These are phyloP conservation scores for Puccinia hordei DNA, from an alignment of 1,284 basidiomycete genomes.

Conservation along the genomic window DNA sequence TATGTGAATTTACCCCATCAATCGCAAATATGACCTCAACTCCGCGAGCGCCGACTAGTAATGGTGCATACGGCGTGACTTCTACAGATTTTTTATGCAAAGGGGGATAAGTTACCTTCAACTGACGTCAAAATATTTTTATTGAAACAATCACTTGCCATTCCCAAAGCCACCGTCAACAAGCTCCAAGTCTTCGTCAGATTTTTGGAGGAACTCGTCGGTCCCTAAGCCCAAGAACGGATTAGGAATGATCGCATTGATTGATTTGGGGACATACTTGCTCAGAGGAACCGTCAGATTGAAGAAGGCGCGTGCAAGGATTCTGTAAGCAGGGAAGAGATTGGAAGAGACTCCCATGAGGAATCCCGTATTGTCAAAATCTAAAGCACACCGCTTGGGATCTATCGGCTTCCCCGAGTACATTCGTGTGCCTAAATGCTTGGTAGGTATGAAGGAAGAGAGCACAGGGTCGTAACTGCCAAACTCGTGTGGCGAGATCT, in stretches of 20 bases:
- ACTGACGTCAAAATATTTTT: not conserved
- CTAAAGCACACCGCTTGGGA: constrained; percentile 8
- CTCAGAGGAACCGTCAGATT: constrained; percentile 22
- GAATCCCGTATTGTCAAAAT: constrained; percentile 50
- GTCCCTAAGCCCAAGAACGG: constrained; percentile 45
- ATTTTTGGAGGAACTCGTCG: constrained; percentile 17
- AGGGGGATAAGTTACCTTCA: not conserved
- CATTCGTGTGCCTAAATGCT: constrained; percentile 35
- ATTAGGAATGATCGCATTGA: constrained; percentile 40
- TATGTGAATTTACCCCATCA: constrained; percentile 36
- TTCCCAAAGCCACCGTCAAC: constrained; percentile 40
- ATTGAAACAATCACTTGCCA: constrained; percentile 23
- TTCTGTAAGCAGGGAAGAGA: constrained; percentile 44
- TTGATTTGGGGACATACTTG: constrained; percentile 24
- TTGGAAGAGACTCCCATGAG: constrained; percentile 47
- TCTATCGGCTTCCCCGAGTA: constrained; percentile 36
- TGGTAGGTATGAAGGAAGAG: constrained; percentile 36
- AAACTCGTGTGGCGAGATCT: constrained; percentile 39
- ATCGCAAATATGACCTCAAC: constrained; percentile 45
- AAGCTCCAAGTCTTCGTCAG: constrained; percentile 25
- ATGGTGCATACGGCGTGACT: constrained; percentile 40
- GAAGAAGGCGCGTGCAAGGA: constrained; percentile 17
- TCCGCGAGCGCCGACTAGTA: constrained; percentile 25
- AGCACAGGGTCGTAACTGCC: constrained; percentile 47
- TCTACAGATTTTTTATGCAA: constrained; percentile 8